phyloP scores from a whole-genome alignment of 345 rosid species.

The Carallia brachiata region DNA sequence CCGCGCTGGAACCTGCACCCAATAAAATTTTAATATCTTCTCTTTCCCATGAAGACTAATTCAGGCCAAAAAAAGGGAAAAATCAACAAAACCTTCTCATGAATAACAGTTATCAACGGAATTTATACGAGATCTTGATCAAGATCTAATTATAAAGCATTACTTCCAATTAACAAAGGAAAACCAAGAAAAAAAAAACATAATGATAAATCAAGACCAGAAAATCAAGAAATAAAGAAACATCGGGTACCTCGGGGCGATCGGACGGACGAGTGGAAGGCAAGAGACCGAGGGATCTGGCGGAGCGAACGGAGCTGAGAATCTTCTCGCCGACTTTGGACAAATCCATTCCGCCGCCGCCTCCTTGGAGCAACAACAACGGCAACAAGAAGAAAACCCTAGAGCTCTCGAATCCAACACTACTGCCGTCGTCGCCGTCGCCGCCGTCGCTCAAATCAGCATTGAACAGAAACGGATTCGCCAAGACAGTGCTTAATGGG shows the following conservation, averaged over 20 bases:
- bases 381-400: conserved; percentile 84
- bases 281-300: conserved; percentile 82
- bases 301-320: conserved; percentile 90
- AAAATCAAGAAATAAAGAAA: not conserved
- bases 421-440: conserved; percentile 3
- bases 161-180: no score
- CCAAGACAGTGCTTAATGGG: conserved; percentile 59
- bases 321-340: conserved; percentile 90
- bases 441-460: conserved; percentile 63
- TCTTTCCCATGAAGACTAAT: not conserved
- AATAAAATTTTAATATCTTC: not conserved
- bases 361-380: conserved; percentile 70
- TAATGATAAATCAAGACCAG: not conserved
- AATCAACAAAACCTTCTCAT: no score
- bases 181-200: not conserved
- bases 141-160: no score
- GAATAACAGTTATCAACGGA: no score
- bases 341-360: conserved; percentile 79
- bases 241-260: conserved; percentile 76
- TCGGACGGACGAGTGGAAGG: conserved; percentile 56
- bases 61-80: no score
- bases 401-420: conserved; percentile 62
- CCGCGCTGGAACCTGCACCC: conserved; percentile 83
- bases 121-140: no score
- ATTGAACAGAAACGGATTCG: conserved; percentile 62